Evolutionary conservation across 1,284 basidiomycete genomes (phyloP), one percentile per base, ranked within the genome.

Genomic region (Leccinum pallidistipes): DNA sequence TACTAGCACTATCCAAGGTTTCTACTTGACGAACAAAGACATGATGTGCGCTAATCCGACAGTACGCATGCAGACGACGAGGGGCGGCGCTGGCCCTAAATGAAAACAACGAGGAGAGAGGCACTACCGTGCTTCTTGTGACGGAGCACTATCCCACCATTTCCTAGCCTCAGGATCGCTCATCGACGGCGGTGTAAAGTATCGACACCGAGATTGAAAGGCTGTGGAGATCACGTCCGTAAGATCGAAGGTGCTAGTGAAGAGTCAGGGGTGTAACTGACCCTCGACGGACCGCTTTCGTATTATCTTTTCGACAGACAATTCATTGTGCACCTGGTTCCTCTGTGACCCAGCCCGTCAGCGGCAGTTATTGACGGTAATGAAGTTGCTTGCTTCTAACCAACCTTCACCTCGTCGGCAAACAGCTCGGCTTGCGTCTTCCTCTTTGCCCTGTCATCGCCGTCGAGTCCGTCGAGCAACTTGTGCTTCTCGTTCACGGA

Each of bases 191-290:
- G 21, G 21, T 54, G 81, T 77, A 74, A 95, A 96, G 76, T 90
- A 94, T 70, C 84, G 87, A 79, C 94, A 96, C 54, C 92, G 86
- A 34, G 87, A 83, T 67, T 83, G 84, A 76, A 96, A 95, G 36
- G 90, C 94, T 95, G 62, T 68, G 57, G 18, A 36, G 60, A 62
- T 61, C 61, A 61, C 55, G 64, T 69, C 55, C 74, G 59, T 32
- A 43, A 57, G 50, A 67, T 55, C 54, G 54, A 59, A 58, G 38
- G 34, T 38, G 32, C 55, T 45, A 45, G 43, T 21, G 43, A 18
- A 67, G 57, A 57, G 56, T 56, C 53, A 63, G 66, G 56, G 62
- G 18, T 58, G 62, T 16, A 31, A 71, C 84, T 67, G 70, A 91
- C 93, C 93, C 69, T 94, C 90, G 55, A 92, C 75, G 29, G 91